Evolutionary conservation across 2,329 filamentous ascomycete genomes (phyloP).

Genomic region (Plenodomus biglobosus): DNA sequence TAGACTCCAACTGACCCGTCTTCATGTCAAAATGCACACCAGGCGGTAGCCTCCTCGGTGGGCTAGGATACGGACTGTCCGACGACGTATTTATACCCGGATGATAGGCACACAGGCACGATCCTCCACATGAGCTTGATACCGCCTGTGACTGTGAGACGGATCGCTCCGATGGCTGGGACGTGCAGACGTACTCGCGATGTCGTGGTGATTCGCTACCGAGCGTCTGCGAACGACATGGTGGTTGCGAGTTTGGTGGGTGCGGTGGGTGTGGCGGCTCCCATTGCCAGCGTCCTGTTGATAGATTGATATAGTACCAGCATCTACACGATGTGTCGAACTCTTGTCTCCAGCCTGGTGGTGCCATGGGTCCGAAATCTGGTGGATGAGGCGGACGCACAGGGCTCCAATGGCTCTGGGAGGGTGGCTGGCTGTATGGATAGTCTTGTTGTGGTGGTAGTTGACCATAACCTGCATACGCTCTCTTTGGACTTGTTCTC

Average conservation of each 20-base stretch:
- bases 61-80: constrained; percentile 4
- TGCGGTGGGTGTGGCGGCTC: constrained; percentile 42
- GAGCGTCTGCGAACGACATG: constrained; percentile 3
- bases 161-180: constrained; percentile 1
- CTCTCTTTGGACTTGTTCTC: constrained; percentile 6
- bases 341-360: constrained; percentile 60
- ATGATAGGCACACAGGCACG: constrained; percentile 3
- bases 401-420: constrained; percentile 7
- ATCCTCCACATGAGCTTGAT: neutral
- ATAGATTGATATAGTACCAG: constrained; percentile 65
- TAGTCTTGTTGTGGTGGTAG: constrained; percentile 6
- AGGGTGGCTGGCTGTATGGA: constrained; percentile 1
- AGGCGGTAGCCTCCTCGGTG: constrained; percentile 11
- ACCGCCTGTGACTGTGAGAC: constrained; percentile 7
- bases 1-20: constrained; percentile 15
- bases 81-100: neutral
- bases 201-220: neutral
- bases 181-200: constrained; percentile 2
- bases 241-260: neutral
- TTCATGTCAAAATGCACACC: constrained; percentile 17
- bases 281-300: constrained; percentile 64
- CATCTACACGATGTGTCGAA: constrained; percentile 62
- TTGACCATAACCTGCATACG: constrained; percentile 8
- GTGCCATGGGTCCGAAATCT: constrained; percentile 46
- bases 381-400: constrained; percentile 10